A percentile compares a stretch with the other conserved stretches of the same genome.
These are phyloP conservation scores for Artemisia annua DNA, from an alignment of 129 eudicot genomes.

Conservation along the genomic window DNA sequence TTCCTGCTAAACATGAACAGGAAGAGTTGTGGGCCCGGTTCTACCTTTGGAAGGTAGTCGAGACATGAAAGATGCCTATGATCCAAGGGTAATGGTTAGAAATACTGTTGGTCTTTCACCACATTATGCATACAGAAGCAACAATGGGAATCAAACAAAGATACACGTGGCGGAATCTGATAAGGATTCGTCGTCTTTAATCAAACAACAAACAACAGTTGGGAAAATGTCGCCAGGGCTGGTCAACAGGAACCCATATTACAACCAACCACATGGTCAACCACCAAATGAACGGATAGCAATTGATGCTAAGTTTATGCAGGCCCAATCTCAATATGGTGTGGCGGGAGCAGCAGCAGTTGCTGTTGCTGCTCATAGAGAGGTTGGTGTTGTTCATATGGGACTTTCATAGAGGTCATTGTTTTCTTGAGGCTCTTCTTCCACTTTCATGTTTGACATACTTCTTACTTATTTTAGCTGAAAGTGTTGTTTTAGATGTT, in stretches of 20 bases:
- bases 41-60: conserved; percentile 43
- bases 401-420: conserved; percentile 39
- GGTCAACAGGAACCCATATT: conserved; percentile 61
- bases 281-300: conserved; percentile 37
- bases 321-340: conserved; percentile 42
- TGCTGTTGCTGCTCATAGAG: conserved; percentile 38
- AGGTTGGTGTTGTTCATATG: conserved; percentile 50
- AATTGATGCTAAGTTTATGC: conserved; percentile 47
- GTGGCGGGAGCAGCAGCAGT: conserved; percentile 36
- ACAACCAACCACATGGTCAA: conserved; percentile 44
- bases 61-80: conserved; percentile 44
- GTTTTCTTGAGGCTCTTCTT: conserved; percentile 18
- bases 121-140: conserved; percentile 46
- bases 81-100: conserved; percentile 50
- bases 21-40: conserved; percentile 62
- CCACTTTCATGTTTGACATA: conserved; percentile 9
- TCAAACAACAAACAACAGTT: conserved; percentile 42
- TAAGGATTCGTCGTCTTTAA: conserved; percentile 31
- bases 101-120: conserved; percentile 38
- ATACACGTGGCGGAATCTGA: conserved; percentile 35
- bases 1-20: conserved; percentile 44
- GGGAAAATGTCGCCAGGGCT: conserved; percentile 48
- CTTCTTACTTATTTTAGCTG: conserved; percentile 17
- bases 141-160: conserved; percentile 41
- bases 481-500: conserved; percentile 28